Evolutionary conservation across 2,329 filamentous ascomycete species (phyloP), one percentile per base, ranked within the genome.

Genomic region (Penicillium sp.): DNA sequence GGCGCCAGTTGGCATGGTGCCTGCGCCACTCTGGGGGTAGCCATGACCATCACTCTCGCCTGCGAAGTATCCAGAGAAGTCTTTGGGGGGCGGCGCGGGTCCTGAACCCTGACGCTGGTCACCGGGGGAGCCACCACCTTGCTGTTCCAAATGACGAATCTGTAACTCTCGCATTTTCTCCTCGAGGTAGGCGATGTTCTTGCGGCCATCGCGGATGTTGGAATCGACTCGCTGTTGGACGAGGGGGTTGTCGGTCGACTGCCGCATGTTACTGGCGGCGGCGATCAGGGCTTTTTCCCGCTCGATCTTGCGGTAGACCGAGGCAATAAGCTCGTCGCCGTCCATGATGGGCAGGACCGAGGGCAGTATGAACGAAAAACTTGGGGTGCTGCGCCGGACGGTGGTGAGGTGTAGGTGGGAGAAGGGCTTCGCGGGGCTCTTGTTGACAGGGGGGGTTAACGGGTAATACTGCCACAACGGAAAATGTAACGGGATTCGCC

Each of bases 231-330:
- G 87, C 68, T 93, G 93, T 72, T 92, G 89, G 64, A 98, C 93
- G 61, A 88, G 85, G 67, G 93, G 90, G 77, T 99, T 99, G 80
- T 92, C 91, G 68, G 93, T 97, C 76, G 95, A 93, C 78, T 93
- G 89, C 78, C 92, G 90, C 93, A 99, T 96, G 69, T 90, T 87
- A 78, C 91, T 95, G 67, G 93, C 93, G 70, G 92, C 93, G 77
- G 90, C 90, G 82, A 99, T 95, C 72, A 98, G 88, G 70, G 89
- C 90, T 83, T 93, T 93, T 80, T 99, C 95, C 75, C 93, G 88
- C 83, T 97, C 92, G 78, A 99, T 98, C 89, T 99, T 98, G 81
- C 88, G 90, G 80, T 90, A 87, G 80, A 99, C 92, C 77, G 92
- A 90, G 78, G 87, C 87, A 78, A 87, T 83, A 64, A 85, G 81